A percentile compares a stretch with the other conserved stretches of the same genome.
Evolutionary conservation across 1,139 yeast species (phyloP).

Genomic region (Fermentozyma sake): DNA sequence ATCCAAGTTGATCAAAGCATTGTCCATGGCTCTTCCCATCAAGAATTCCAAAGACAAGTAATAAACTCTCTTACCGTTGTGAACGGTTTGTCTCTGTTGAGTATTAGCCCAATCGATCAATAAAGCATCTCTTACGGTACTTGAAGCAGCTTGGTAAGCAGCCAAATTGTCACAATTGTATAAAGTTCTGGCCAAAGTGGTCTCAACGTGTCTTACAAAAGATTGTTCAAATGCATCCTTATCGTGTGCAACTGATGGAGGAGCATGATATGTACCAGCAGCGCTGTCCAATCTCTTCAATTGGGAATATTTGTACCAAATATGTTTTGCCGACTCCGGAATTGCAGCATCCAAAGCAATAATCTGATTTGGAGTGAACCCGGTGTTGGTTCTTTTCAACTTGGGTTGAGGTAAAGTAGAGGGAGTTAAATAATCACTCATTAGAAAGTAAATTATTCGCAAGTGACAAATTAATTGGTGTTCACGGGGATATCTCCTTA

Average conservation of each 20-base stretch:
- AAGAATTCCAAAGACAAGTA: constrained; percentile 84
- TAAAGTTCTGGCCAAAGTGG: constrained; percentile 82
- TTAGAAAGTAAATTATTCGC: constrained; percentile 8
- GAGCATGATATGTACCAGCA: constrained; percentile 26
- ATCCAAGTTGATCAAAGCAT: constrained; percentile 77
- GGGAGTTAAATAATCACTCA: constrained; percentile 44
- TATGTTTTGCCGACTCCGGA: constrained; percentile 70
- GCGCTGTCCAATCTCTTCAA: constrained; percentile 28
- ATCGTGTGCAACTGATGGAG: constrained; percentile 28
- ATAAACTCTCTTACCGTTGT: constrained; percentile 83
- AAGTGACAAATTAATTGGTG: constrained; percentile 1
- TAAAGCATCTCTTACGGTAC: constrained; percentile 73
- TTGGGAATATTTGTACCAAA: constrained; percentile 65
- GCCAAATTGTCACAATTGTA: constrained; percentile 91
- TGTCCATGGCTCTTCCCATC: constrained; percentile 95
- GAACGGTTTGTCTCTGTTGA: constrained; percentile 81
- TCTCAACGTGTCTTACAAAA: constrained; percentile 84
- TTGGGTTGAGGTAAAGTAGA: constrained; percentile 38
- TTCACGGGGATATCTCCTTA: not conserved
- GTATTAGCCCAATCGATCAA: constrained; percentile 90
- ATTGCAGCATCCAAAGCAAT: constrained; percentile 76
- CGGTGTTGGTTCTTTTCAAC: constrained; percentile 73
- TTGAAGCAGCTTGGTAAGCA: constrained; percentile 87
- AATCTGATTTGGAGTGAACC: constrained; percentile 87
- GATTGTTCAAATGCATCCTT: constrained; percentile 52